Conservation (phyloP, 768 basidiomycete species). For the Mycena maculata region DNA sequence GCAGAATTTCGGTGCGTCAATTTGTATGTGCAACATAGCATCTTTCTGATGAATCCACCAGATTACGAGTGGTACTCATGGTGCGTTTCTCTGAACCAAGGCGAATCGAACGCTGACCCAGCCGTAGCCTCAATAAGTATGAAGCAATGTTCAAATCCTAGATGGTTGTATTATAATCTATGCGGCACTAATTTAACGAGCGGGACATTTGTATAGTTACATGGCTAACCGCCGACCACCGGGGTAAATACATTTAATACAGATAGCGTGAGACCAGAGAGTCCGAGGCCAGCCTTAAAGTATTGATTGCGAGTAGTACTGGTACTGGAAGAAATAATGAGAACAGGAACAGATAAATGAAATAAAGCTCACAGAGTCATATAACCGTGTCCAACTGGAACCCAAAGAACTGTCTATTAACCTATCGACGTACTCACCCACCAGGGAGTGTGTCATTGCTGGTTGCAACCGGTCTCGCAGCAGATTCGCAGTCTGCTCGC, state of each 20-base stretch:
- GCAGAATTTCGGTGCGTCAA: conserved; percentile 76
- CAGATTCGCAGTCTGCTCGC: conserved; percentile 89
- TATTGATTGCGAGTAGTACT: conserved; percentile 94
- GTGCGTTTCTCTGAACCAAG: background rate
- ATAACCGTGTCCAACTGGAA: conserved; percentile 94
- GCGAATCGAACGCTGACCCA: background rate
- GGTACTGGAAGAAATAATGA: conserved; percentile 66
- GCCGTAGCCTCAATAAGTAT: conserved; percentile 71
- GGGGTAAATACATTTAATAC: conserved; percentile 28
- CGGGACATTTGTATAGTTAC: conserved; percentile 13
- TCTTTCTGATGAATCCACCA: conserved; percentile 42
- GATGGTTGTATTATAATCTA: conserved; percentile 20
- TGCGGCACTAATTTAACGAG: background rate
- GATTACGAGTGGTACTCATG: conserved; percentile 91
- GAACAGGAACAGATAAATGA: conserved; percentile 4
- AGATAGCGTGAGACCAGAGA: conserved; percentile 30
- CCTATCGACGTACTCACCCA: conserved; percentile 90
- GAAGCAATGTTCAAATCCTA: conserved; percentile 65
- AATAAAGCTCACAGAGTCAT: conserved; percentile 81
- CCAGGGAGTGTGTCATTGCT: conserved; percentile 82
- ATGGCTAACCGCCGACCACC: conserved; percentile 8
- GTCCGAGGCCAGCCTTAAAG: conserved; percentile 52
- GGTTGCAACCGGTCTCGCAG: conserved; percentile 96
- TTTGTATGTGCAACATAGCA: background rate
- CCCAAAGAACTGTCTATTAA: conserved; percentile 91